These are phyloP conservation scores for Debaryomyces robertsiae DNA, from an alignment of 1,139 yeast species.

Conservation along the genomic window DNA sequence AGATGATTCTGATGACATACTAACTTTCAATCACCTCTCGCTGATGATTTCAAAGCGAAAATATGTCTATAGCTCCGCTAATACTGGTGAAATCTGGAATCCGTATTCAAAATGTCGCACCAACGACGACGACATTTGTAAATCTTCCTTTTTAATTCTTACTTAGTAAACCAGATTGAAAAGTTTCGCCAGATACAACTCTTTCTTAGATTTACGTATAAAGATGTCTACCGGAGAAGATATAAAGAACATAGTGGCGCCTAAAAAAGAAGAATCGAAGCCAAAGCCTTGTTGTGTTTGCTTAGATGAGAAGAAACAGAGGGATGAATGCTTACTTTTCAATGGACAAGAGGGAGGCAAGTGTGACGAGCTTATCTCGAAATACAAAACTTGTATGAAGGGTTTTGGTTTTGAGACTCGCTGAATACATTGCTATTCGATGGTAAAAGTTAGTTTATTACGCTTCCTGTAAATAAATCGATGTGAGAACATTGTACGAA, in stretches of 20 bases:
- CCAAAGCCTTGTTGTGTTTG: slow-evolving; percentile 98
- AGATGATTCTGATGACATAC: slow-evolving; percentile 14
- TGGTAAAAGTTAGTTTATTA: not conserved
- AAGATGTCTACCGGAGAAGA: slow-evolving; percentile 14
- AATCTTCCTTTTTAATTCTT: too few species aligned
- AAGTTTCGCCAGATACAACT: too few species aligned
- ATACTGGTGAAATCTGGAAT: too few species aligned
- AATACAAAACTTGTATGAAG: slow-evolving; percentile 87
- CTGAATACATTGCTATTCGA: not conserved
- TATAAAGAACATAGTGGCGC: slow-evolving; percentile 8
- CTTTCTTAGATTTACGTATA: too few species aligned
- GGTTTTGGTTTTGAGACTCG: slow-evolving; percentile 72
- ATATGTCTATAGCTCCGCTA: too few species aligned
- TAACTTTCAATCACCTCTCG: not conserved
- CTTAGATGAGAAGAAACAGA: slow-evolving; percentile 73
- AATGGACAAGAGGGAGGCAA: slow-evolving; percentile 85
- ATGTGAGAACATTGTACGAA: not conserved
- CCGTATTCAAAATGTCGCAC: too few species aligned
- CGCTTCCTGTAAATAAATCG: slow-evolving; percentile 3
- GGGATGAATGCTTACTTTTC: slow-evolving; percentile 85
- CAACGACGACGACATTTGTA: too few species aligned
- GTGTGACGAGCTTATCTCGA: slow-evolving; percentile 68
- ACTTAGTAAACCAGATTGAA: too few species aligned
- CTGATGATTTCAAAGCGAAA: too few species aligned
- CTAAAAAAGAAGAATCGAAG: slow-evolving; percentile 34